These are phyloP conservation scores for Pelargonium citronellum DNA, from an alignment of 441 rosid species.

Conservation along the genomic window DNA sequence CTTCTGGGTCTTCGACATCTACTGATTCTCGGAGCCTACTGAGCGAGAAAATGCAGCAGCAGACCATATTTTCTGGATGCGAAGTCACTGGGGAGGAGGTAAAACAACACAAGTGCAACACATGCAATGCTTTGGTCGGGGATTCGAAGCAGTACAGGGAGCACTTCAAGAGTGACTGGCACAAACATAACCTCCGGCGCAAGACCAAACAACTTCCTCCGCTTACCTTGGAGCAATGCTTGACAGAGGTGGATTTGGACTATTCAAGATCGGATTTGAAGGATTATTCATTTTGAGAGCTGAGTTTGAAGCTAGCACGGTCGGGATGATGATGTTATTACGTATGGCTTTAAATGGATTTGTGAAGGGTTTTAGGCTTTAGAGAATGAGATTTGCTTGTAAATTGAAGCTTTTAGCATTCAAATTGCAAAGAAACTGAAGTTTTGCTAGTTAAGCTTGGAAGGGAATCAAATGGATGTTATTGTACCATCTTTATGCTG, in stretches of 20 bases:
- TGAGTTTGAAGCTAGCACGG: too few species aligned
- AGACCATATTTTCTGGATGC: conserved; percentile 37
- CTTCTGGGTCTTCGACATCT: conserved; percentile 10
- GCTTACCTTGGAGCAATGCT: conserved; percentile 67
- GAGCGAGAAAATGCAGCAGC: conserved; percentile 56
- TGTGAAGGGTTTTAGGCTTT: too few species aligned
- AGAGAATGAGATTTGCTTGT: too few species aligned
- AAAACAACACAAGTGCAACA: conserved; percentile 74
- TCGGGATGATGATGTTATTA: too few species aligned
- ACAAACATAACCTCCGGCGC: conserved; percentile 82
- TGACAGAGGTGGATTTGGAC: conserved; percentile 55
- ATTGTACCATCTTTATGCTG: too few species aligned
- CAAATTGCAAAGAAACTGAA: too few species aligned
- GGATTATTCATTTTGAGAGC: conserved; percentile 73
- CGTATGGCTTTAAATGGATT: too few species aligned
- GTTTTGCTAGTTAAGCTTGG: too few species aligned
- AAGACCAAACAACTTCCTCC: conserved; percentile 78
- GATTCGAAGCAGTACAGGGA: conserved; percentile 76
- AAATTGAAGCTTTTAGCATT: too few species aligned
- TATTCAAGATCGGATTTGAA: conserved; percentile 65
- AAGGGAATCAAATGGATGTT: too few species aligned
- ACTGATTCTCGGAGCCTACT: conserved; percentile 40
- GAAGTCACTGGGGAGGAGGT: conserved; percentile 35
- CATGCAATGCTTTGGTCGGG: conserved; percentile 66
- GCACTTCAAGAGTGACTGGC: conserved; percentile 93